These are phyloP conservation scores for Microstegium vimineum DNA, from an alignment of 176 grass and related monocot species.

Conservation along the genomic window DNA sequence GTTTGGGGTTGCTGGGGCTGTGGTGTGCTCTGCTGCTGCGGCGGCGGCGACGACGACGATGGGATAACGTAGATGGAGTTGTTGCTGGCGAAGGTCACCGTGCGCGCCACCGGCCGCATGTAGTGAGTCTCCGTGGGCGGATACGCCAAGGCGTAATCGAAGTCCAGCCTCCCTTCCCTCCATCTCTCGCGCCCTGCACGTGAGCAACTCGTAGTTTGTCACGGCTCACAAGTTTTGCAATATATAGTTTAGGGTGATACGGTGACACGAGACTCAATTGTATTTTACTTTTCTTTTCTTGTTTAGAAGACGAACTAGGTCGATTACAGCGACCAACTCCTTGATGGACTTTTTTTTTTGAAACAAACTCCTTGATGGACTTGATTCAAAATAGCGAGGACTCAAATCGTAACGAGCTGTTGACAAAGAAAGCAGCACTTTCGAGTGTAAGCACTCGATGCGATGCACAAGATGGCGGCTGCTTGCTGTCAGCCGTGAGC, in stretches of 20 bases:
- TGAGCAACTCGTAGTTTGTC: background rate
- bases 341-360: too few species aligned
- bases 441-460: background rate
- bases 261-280: background rate
- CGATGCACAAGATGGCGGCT: too few species aligned
- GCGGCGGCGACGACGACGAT: background rate
- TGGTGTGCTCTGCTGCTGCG: conserved; percentile 1
- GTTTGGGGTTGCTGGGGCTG: background rate
- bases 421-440: background rate
- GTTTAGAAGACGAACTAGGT: background rate
- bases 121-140: conserved; percentile 35
- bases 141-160: conserved; percentile 25
- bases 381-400: too few species aligned
- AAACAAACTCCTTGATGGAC: too few species aligned
- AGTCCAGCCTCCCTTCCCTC: conserved; percentile 24
- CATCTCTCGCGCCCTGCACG: conserved; percentile 48
- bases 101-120: conserved; percentile 39
- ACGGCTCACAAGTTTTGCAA: background rate
- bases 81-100: conserved; percentile 51
- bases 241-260: background rate
- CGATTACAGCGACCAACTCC: background rate
- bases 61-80: conserved; percentile 56
- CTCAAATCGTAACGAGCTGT: background rate
- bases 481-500: background rate
- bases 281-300: background rate